phyloP scores from a whole-genome alignment of 768 basidiomycete genomes.

The Mycena vulgaris region DNA sequence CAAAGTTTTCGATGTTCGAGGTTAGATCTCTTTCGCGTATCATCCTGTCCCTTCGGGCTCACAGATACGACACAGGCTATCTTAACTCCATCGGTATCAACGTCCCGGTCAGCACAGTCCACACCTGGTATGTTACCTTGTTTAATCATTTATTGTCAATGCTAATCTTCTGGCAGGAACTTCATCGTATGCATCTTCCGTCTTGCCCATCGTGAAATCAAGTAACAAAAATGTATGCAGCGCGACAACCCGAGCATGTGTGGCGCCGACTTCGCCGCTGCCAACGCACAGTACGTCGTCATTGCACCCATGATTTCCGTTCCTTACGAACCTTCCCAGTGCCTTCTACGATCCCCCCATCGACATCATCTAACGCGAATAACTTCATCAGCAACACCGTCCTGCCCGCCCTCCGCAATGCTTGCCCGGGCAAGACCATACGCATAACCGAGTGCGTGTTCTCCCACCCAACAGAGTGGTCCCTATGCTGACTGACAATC shows the following conservation, averaged over 20 bases:
- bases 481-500: not conserved
- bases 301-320: not conserved
- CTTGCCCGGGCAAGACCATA: constrained; percentile 56
- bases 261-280: constrained; percentile 55
- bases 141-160: not conserved
- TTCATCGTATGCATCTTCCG: not conserved
- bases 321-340: constrained; percentile 33
- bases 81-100: constrained; percentile 52
- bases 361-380: constrained; percentile 51
- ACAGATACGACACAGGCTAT: constrained; percentile 42
- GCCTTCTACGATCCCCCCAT: constrained; percentile 53
- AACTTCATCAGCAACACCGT: constrained; percentile 58
- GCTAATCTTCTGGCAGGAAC: not conserved
- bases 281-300: constrained; percentile 55
- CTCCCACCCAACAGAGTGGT: not conserved
- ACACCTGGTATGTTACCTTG: constrained; percentile 46
- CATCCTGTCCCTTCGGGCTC: not conserved
- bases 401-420: constrained; percentile 52
- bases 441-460: constrained; percentile 52
- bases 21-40: constrained; percentile 36
- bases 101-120: constrained; percentile 55
- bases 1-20: constrained; percentile 55
- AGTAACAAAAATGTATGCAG: not conserved
- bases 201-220: not conserved
- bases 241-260: constrained; percentile 52